Percentiles rank a stretch among this genome's conserved stretches.
Evolutionary conservation across 208 protist species (phyloP).

Genomic region (Trypanosomatidae sp.): DNA sequence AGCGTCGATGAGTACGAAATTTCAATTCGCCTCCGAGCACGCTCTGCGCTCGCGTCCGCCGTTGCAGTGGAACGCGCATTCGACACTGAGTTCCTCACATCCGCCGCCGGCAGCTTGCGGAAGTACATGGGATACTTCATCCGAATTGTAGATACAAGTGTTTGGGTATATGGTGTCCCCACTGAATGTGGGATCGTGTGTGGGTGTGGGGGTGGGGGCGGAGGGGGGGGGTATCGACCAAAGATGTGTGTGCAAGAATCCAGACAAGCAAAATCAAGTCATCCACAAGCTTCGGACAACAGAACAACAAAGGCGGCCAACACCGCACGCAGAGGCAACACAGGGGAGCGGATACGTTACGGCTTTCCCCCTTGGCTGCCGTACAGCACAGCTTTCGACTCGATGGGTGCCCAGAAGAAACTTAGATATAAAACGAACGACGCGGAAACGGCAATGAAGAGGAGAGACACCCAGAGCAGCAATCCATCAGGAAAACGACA

Average conservation of each 20-base stretch:
- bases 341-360: background rate
- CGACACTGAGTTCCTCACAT: background rate
- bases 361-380: background rate
- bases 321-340: background rate
- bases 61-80: background rate
- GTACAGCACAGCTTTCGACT: background rate
- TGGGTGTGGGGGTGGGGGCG: no score
- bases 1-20: conserved; percentile 86
- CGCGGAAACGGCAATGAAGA: background rate
- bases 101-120: background rate
- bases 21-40: conserved; percentile 30
- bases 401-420: background rate
- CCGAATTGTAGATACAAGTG: background rate
- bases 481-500: background rate
- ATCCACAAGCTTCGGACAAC: background rate
- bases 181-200: background rate
- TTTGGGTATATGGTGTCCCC: background rate
- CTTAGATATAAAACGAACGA: background rate
- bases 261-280: background rate
- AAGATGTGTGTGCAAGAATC: background rate
- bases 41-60: background rate
- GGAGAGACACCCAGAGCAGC: background rate
- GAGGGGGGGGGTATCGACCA: background rate
- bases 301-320: background rate
- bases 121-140: conserved; percentile 21